A percentile compares a stretch with the other conserved stretches of the same genome.
Conservation (phyloP, 2,329 filamentous ascomycete genomes). For the Westerdykella aurantiaca region DNA sequence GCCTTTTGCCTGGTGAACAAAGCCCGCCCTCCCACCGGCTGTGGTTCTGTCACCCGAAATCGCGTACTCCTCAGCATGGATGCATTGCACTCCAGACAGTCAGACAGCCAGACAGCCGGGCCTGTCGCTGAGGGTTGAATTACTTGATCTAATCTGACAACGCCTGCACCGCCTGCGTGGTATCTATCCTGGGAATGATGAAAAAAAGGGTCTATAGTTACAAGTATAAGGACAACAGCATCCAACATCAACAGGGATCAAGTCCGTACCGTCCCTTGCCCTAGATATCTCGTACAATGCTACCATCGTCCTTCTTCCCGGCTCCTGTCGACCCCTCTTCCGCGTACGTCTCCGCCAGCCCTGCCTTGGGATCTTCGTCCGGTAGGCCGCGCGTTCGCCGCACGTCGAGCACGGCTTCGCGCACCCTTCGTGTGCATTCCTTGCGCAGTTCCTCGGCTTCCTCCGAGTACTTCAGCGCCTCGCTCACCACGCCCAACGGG, state of each 20-base stretch:
- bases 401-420: slow-evolving; percentile 75
- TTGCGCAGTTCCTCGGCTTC: slow-evolving; percentile 73
- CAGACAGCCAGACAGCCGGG: background rate
- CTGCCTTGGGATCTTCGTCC: slow-evolving; percentile 73
- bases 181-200: background rate
- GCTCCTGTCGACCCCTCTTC: slow-evolving; percentile 50
- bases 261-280: background rate
- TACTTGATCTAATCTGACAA: slow-evolving; percentile 61
- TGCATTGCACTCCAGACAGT: background rate
- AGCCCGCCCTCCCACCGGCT: slow-evolving; percentile 16
- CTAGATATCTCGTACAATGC: slow-evolving; percentile 50
- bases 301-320: slow-evolving; percentile 57
- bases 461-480: slow-evolving; percentile 60
- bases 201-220: background rate
- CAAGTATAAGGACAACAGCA: too few relatives aligned
- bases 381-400: slow-evolving; percentile 65
- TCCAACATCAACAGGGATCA: background rate
- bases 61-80: slow-evolving; percentile 8
- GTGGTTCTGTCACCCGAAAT: slow-evolving; percentile 15
- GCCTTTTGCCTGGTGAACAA: slow-evolving; percentile 15
- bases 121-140: slow-evolving; percentile 45
- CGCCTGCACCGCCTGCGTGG: slow-evolving; percentile 5
- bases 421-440: slow-evolving; percentile 72
- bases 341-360: slow-evolving; percentile 75
- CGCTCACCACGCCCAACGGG: slow-evolving; percentile 55